Percentiles rank a stretch among this genome's conserved stretches.
These are phyloP conservation scores for Remersonia thermophila DNA, from an alignment of 2,329 filamentous ascomycete species.

Conservation along the genomic window DNA sequence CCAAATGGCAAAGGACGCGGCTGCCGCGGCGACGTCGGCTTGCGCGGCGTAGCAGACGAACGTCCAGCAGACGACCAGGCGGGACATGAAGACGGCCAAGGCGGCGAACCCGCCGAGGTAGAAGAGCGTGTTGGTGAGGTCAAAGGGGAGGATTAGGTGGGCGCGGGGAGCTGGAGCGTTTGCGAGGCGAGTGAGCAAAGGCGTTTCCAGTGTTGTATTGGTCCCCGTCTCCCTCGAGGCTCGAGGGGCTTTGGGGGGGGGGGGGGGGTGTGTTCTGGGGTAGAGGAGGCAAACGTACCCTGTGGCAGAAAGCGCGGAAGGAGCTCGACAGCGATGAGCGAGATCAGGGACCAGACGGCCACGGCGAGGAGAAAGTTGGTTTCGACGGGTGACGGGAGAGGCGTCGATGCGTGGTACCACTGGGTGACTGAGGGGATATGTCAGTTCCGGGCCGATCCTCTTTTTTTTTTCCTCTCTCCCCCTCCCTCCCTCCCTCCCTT, in stretches of 20 bases:
- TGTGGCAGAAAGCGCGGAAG: slow-evolving; percentile 33
- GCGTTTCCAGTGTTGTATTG: no score
- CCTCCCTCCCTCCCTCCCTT: no score
- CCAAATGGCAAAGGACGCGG: slow-evolving; percentile 43
- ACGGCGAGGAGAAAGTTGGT: slow-evolving; percentile 47
- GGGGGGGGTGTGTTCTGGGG: not conserved
- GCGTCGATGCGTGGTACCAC: slow-evolving; percentile 46
- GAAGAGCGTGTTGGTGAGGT: slow-evolving; percentile 62
- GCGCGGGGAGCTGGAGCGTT: slow-evolving; percentile 35
- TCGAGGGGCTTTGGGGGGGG: no score
- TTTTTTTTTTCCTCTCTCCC: not conserved
- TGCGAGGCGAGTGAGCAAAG: no score
- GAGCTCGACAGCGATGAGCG: slow-evolving; percentile 41
- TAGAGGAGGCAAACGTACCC: slow-evolving; percentile 20
- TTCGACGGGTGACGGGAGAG: slow-evolving; percentile 40
- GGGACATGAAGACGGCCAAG: slow-evolving; percentile 43
- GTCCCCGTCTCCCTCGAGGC: no score
- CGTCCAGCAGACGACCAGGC: slow-evolving; percentile 44
- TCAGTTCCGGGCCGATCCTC: not conserved
- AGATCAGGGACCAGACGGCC: slow-evolving; percentile 41
- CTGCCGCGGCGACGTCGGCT: slow-evolving; percentile 41
- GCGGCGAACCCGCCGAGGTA: slow-evolving; percentile 83
- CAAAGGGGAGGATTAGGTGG: slow-evolving; percentile 35
- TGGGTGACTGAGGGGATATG: slow-evolving; percentile 35
- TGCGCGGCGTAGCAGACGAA: slow-evolving; percentile 43